Conservation (phyloP, 345 rosid genomes). For the Salix arbutifolia region DNA sequence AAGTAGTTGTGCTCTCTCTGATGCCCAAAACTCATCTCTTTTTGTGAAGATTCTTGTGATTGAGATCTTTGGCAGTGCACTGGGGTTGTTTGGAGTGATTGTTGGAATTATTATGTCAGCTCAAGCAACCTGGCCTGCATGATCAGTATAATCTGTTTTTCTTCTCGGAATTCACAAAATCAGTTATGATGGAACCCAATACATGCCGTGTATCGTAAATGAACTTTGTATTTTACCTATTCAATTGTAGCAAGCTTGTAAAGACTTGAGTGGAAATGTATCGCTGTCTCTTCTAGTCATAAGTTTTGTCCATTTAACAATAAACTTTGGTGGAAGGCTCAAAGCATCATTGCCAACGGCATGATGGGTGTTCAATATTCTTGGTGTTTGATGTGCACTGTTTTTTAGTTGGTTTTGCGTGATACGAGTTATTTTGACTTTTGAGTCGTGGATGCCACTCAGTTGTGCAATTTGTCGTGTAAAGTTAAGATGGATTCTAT, state of each 20-base stretch:
- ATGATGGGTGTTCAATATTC: neutral
- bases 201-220: neutral
- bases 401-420: neutral
- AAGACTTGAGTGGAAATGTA: constrained; percentile 7
- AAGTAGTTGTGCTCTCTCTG: constrained; percentile 96
- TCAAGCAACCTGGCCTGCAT: constrained; percentile 96
- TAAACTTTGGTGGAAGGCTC: neutral
- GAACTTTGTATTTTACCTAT: constrained; percentile 12
- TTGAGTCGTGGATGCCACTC: neutral
- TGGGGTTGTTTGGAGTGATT: constrained; percentile 96
- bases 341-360: neutral
- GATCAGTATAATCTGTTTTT: constrained; percentile 26
- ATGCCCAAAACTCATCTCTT: constrained; percentile 93
- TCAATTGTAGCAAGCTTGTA: constrained; percentile 11
- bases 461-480: neutral
- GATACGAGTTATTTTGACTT: neutral
- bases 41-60: constrained; percentile 98
- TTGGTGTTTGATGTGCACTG: neutral
- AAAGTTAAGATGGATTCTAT: neutral
- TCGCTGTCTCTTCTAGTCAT: constrained; percentile 1
- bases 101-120: constrained; percentile 99
- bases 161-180: neutral
- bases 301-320: constrained; percentile 4
- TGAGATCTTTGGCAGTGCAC: constrained; percentile 97
- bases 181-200: neutral